Base-by-base conservation (phyloP, 2,329 filamentous ascomycete genomes). In the Trichoderma atrobrunneum region DNA sequence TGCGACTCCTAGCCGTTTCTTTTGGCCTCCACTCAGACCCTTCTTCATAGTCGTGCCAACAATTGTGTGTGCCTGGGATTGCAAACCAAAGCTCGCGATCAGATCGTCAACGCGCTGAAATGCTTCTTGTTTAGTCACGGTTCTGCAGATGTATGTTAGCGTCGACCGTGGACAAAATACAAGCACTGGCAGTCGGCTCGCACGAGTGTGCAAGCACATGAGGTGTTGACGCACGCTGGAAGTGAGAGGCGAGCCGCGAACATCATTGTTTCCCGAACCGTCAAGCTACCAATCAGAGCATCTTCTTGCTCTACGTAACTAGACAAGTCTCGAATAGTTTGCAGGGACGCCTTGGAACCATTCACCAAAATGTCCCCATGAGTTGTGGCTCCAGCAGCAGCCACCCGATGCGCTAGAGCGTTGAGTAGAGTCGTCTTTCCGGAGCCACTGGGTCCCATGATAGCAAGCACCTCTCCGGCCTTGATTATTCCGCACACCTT, bases 241-340 rank as follows among this genome's bases (percentile, higher is more conserved):
- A 28, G 62, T 59, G 43, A 34, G 16, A 57, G 59, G 28, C 61
- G 61, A 18, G 34, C 36, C 36, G 61, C 61, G 79, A 97, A 97
- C 74, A 90, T 83, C 73, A 97, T 82, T 0, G 93, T 97, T 83
- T 97, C 94, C 34, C 87, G 85, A 10, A 95, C 92, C 0, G 93
- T 97, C 74, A 97, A 84, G 0, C 91, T 91, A 5, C 93, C 94
- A 66, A 95, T 92, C 14, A 97, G 85, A 1, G 93, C 91, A 83
- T 97, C 94, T 75, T 97, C 93, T 80, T 97, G 94, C 83, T 97
- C 94, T 26, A 97, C 93, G 78, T 94, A 97, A 62, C 90, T 89
- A 70, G 88, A 91, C 64, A 95, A 85, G 62, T 88, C 85, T 21
- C 89, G 88, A 75, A 95, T 91, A 0, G 84, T 83, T 8, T 84